These are phyloP conservation scores for Tetrapisispora taiwanensis DNA, from an alignment of 805 yeast species.

Conservation along the genomic window DNA sequence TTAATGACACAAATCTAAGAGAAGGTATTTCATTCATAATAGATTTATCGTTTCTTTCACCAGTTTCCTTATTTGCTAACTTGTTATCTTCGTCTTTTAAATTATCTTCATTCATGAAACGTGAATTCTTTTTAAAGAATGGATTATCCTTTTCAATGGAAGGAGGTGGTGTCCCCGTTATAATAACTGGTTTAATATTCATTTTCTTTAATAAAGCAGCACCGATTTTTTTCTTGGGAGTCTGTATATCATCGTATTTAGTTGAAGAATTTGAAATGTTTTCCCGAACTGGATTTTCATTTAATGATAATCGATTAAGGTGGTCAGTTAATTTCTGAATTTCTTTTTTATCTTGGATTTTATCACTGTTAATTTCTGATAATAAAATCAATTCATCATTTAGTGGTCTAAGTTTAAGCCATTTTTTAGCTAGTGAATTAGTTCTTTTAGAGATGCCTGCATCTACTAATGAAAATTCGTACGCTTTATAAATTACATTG, in stretches of 20 bases:
- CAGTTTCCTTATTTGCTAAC: background rate
- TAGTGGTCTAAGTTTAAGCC: slow-evolving; percentile 22
- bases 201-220: slow-evolving; percentile 33
- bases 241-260: background rate
- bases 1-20: background rate
- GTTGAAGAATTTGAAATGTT: background rate
- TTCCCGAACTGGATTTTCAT: background rate
- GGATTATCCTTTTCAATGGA: slow-evolving; percentile 16
- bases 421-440: slow-evolving; percentile 29
- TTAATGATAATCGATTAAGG: background rate
- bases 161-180: slow-evolving; percentile 25
- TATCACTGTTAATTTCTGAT: background rate
- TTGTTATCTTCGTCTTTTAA: background rate
- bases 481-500: slow-evolving; percentile 30
- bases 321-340: slow-evolving; percentile 2
- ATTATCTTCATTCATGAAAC: background rate
- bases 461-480: slow-evolving; percentile 34
- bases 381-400: background rate
- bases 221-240: slow-evolving; percentile 24
- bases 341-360: background rate
- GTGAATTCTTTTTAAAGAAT: background rate
- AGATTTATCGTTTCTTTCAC: background rate
- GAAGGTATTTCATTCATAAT: background rate
- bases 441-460: slow-evolving; percentile 29
- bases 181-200: slow-evolving; percentile 32